These are phyloP conservation scores for Colletotrichum coccodes DNA, from an alignment of 2,329 filamentous ascomycete genomes.

Conservation along the genomic window DNA sequence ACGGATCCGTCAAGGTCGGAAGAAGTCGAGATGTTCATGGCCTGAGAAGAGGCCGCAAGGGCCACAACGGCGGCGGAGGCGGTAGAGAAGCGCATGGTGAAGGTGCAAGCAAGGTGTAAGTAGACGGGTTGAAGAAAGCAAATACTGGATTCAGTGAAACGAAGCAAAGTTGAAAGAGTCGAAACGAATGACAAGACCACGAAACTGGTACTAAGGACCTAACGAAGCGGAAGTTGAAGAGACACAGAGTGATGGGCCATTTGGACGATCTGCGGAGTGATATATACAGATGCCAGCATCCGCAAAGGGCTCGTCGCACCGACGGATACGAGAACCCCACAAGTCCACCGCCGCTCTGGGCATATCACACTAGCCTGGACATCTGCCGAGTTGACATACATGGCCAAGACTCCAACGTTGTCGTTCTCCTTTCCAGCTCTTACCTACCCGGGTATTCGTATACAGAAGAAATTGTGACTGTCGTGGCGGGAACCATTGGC, in stretches of 20 bases:
- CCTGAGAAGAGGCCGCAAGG: conserved; percentile 38
- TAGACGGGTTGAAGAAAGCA: no score
- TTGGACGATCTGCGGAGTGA: neutral
- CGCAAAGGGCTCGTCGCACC: neutral
- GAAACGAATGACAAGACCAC: conserved; percentile 14
- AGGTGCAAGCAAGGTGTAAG: no score
- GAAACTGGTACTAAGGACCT: conserved; percentile 12
- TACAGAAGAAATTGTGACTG: neutral
- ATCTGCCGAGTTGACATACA: conserved; percentile 12
- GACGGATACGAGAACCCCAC: neutral
- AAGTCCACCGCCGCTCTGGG: neutral
- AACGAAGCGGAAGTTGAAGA: conserved; percentile 4
- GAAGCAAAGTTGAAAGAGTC: neutral
- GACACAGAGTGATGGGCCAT: neutral
- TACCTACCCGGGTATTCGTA: neutral
- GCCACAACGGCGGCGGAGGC: conserved; percentile 34
- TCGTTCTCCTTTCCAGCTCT: neutral
- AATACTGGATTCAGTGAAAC: neutral
- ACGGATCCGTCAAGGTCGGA: conserved; percentile 43
- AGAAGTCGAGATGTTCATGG: conserved; percentile 35
- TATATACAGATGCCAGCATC: conserved; percentile 4
- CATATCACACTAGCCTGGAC: neutral
- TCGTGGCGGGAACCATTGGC: neutral
- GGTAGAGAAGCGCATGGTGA: conserved; percentile 39
- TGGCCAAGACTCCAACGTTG: conserved; percentile 14